Conservation (phyloP, 495 filamentous ascomycete genomes). For the Penicillium canariense region DNA sequence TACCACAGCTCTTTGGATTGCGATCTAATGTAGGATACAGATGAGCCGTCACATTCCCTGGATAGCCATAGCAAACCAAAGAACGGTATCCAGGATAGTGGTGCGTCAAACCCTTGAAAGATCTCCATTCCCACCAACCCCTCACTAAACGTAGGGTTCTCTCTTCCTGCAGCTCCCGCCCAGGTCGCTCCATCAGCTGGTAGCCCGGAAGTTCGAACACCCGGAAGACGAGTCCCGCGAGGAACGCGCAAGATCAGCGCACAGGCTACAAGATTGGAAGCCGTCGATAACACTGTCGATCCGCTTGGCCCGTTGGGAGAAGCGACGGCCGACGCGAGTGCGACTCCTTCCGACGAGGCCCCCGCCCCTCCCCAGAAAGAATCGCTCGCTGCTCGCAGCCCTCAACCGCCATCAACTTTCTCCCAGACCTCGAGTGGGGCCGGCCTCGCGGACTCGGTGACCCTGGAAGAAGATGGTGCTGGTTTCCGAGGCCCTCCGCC, state of each 20-base stretch:
- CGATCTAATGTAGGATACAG: slow-evolving; percentile 33
- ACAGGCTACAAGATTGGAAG: slow-evolving; percentile 80
- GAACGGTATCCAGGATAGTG: slow-evolving; percentile 28
- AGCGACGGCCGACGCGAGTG: slow-evolving; percentile 45
- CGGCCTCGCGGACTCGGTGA: slow-evolving; percentile 59
- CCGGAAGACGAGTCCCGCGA: slow-evolving; percentile 51
- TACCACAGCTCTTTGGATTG: slow-evolving; percentile 33
- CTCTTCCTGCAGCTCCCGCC: slow-evolving; percentile 34
- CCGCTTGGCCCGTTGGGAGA: slow-evolving; percentile 85
- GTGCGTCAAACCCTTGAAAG: slow-evolving; percentile 20
- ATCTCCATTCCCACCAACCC: slow-evolving; percentile 22
- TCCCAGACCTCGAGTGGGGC: slow-evolving; percentile 48
- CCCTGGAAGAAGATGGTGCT: slow-evolving; percentile 60
- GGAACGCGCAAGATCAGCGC: slow-evolving; percentile 73
- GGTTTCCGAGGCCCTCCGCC: slow-evolving; percentile 69
- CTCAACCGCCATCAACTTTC: slow-evolving; percentile 48
- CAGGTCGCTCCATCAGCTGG: slow-evolving; percentile 34
- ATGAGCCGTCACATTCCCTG: slow-evolving; percentile 56
- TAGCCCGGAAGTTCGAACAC: slow-evolving; percentile 41
- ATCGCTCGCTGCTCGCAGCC: slow-evolving; percentile 57
- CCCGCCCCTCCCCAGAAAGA: slow-evolving; percentile 90
- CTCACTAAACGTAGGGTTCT: slow-evolving; percentile 27
- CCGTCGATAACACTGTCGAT: slow-evolving; percentile 84
- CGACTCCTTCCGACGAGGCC: slow-evolving; percentile 58
- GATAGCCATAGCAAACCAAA: slow-evolving; percentile 30